Conservation (phyloP, 495 filamentous ascomycete species). For the Sordaria brevicollis region DNA sequence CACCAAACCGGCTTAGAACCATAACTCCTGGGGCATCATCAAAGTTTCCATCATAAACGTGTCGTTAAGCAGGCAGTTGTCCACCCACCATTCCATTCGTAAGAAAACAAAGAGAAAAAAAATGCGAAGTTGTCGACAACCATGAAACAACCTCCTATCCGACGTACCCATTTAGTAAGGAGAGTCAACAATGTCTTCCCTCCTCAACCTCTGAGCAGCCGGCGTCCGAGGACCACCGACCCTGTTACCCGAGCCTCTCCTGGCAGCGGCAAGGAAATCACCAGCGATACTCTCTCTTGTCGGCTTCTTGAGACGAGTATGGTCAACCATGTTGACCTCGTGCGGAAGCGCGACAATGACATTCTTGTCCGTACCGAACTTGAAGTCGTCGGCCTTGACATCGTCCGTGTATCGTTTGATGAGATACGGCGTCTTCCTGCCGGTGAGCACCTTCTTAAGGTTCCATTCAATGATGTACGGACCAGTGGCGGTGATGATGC, state of each 20-base stretch:
- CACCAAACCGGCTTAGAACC: not conserved
- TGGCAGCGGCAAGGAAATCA: conserved; percentile 40
- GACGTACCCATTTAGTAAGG: conserved; percentile 49
- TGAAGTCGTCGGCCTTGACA: conserved; percentile 98
- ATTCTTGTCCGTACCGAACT: conserved; percentile 92
- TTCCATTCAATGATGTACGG: conserved; percentile 97
- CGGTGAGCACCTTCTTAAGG: conserved; percentile 72
- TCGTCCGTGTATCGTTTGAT: conserved; percentile 95
- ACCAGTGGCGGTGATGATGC: conserved; percentile 93
- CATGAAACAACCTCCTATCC: not conserved
- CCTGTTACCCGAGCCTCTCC: conserved; percentile 36
- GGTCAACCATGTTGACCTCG: conserved; percentile 94
- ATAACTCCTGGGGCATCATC: not conserved
- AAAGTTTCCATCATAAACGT: not conserved
- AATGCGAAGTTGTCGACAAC: not conserved
- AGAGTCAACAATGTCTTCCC: conserved; percentile 75
- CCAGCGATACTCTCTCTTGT: conserved; percentile 80
- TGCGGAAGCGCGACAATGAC: conserved; percentile 95
- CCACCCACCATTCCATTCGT: not conserved
- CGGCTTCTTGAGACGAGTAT: conserved; percentile 71
- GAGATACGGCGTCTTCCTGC: conserved; percentile 76
- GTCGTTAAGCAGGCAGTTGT: not conserved
- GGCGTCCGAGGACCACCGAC: conserved; percentile 25
- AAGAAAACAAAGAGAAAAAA: not conserved
- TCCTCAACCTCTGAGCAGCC: conserved; percentile 46